Conservation (phyloP, 2,329 filamentous ascomycete genomes). For the Aspergillus sp. region DNA sequence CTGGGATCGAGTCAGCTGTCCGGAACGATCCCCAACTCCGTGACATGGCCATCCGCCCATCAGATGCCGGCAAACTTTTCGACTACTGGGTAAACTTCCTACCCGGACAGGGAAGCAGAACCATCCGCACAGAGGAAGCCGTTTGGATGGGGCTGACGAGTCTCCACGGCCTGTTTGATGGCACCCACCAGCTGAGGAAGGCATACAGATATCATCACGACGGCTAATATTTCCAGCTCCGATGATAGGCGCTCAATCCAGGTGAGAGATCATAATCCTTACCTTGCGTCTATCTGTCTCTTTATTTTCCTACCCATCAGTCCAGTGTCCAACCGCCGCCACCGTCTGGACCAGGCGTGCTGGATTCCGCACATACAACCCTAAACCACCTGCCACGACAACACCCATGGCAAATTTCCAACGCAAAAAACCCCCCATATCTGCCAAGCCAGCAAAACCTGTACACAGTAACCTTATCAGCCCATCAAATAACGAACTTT, state of each 20-base stretch:
- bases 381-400: neutral
- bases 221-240: neutral
- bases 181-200: slow-evolving; percentile 19
- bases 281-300: neutral
- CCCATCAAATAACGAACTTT: too few species aligned
- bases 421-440: neutral
- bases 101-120: slow-evolving; percentile 77
- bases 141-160: slow-evolving; percentile 74
- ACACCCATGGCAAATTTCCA: neutral
- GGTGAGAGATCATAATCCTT: slow-evolving; percentile 1
- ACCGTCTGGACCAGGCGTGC: slow-evolving; percentile 1
- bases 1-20: neutral
- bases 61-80: slow-evolving; percentile 70
- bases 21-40: neutral
- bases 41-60: slow-evolving; percentile 59
- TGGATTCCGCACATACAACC: neutral
- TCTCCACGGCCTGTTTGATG: slow-evolving; percentile 58
- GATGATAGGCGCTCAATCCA: neutral
- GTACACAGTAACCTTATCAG: too few species aligned
- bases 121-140: slow-evolving; percentile 82
- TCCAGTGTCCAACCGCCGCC: neutral
- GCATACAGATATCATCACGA: slow-evolving; percentile 1
- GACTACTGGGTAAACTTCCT: slow-evolving; percentile 83
- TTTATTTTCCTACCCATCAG: neutral
- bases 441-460: too few species aligned